Evolutionary conservation across 2,329 filamentous ascomycete genomes (phyloP).

Genomic region (Colletotrichum plurivorum): DNA sequence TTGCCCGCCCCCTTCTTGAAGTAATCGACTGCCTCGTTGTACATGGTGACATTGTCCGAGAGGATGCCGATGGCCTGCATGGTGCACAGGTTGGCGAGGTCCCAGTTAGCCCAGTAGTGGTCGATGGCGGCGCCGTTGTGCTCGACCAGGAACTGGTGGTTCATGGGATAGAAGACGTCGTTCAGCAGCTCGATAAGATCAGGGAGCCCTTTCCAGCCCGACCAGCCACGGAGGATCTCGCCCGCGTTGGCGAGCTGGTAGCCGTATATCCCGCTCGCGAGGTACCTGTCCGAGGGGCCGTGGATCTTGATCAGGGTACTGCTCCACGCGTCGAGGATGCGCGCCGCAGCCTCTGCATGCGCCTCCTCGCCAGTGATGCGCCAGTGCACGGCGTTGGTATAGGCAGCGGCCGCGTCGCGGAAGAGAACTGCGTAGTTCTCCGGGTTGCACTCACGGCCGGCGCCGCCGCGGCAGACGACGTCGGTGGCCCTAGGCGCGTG

Average conservation of each 20-base stretch:
- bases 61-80: constrained; percentile 58
- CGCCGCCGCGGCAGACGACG: constrained; percentile 52
- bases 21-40: constrained; percentile 54
- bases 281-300: constrained; percentile 53
- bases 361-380: constrained; percentile 52
- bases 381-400: constrained; percentile 57
- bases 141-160: constrained; percentile 52
- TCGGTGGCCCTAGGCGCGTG: constrained; percentile 48
- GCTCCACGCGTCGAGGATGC: constrained; percentile 56
- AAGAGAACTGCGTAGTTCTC: constrained; percentile 55
- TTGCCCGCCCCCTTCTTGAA: constrained; percentile 56
- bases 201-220: constrained; percentile 48
- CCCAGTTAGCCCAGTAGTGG: constrained; percentile 61
- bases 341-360: constrained; percentile 53
- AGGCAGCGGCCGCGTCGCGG: constrained; percentile 57
- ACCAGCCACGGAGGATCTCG: constrained; percentile 56
- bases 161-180: constrained; percentile 55
- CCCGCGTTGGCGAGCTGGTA: constrained; percentile 63
- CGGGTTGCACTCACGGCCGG: constrained; percentile 26
- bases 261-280: constrained; percentile 59
- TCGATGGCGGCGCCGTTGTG: constrained; percentile 52
- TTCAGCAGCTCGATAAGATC: constrained; percentile 50
- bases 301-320: constrained; percentile 49
- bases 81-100: constrained; percentile 58
- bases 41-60: constrained; percentile 57